Base-by-base conservation (phyloP, 495 filamentous ascomycete genomes). In the Penicillium riverlandense region DNA sequence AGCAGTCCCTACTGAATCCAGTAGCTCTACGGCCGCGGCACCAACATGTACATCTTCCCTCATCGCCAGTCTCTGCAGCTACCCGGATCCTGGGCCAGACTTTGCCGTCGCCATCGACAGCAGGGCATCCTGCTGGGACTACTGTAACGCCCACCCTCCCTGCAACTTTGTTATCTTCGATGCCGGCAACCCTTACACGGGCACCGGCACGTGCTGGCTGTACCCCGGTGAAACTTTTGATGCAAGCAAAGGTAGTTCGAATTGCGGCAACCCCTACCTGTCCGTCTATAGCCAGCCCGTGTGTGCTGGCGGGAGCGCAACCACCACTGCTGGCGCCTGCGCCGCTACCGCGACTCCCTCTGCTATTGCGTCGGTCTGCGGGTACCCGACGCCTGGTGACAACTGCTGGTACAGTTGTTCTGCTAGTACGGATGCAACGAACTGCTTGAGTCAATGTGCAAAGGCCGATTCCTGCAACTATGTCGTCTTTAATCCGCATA, bases 301-400 rank as follows among this genome's bases (percentile, higher is more conserved):
- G 29, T 58, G 52, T 44, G 5, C 54, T 32, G 44, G 41, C 28
- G 48, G 44, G 29, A 55, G 38, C 45, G 39, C 54, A 51, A 55
- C 54, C 42, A 55, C 54, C 39, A 55, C 51, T 46, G n/a, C 54
- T 41, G 48, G 43, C 29, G 54, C 43, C 43, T 60, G 54, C 50
- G 38, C 50, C 29, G 57, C 57, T 37, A 60, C 57, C 40, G 54
- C 38, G 40, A 57, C 47, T 43, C 57, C 57, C 42, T 54, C 53
- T 49, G 57, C 54, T 33, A 41, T 60, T 52, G 54, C 57, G 45
- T 54, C 54, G 35, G 54, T 52, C 45, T 60, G 57, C 43, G 53
- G 47, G 27, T 60, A 60, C 39, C 57, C 57, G 27, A n/a, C 43
- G 50, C 54, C 49, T 40, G 35, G 29, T 33, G 47, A 50, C n/a